Conservation (phyloP, 208 protist genomes). For the Acanthamoeba lenticulata region DNA sequence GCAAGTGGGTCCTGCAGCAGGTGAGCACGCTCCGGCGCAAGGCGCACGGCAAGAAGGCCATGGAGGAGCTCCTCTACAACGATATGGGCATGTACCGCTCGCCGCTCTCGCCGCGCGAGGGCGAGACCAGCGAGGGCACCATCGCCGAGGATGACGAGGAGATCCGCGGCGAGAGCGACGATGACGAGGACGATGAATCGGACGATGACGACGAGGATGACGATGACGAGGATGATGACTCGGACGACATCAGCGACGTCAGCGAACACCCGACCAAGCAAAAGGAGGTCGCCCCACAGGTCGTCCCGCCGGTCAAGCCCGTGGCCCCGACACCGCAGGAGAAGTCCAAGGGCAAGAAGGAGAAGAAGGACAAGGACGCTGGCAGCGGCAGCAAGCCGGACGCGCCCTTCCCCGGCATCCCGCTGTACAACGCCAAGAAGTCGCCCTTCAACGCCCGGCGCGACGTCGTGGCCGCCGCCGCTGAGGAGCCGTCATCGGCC, state of each 20-base stretch:
- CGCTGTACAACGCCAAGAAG: constrained; percentile 29
- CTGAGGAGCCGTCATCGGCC: background rate
- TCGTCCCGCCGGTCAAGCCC: background rate
- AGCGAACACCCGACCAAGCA: too few species aligned
- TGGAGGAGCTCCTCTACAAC: constrained; percentile 36
- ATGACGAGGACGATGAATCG: background rate
- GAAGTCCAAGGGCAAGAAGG: constrained; percentile 28
- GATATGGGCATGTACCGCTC: background rate
- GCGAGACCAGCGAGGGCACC: background rate
- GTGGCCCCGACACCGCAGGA: background rate
- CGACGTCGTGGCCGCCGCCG: background rate
- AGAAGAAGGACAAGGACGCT: constrained; percentile 29
- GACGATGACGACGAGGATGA: background rate
- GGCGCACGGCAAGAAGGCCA: constrained; percentile 26
- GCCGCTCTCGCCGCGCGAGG: background rate
- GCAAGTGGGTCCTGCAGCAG: constrained; percentile 15
- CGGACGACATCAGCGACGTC: background rate
- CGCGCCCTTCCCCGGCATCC: constrained; percentile 1
- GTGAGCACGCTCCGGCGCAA: background rate
- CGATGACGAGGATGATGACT: background rate
- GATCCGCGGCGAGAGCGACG: background rate
- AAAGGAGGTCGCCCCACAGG: too few species aligned
- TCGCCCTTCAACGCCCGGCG: background rate
- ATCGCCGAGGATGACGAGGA: background rate
- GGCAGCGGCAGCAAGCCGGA: background rate